phyloP scores from a whole-genome alignment of 441 rosid species.

The Croton setiger region DNA sequence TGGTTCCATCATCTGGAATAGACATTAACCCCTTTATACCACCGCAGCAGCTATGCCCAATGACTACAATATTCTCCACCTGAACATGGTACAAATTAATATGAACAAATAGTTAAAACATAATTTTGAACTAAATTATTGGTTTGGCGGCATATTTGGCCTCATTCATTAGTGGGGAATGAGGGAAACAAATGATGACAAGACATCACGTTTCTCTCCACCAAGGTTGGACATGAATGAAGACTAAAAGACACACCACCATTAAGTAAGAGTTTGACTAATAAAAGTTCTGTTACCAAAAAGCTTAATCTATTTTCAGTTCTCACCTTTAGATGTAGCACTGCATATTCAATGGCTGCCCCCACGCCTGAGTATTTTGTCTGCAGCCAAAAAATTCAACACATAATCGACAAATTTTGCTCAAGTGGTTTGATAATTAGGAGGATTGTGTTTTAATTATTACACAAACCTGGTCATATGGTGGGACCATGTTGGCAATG shows the following conservation, averaged over 20 bases:
- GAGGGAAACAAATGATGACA: slow-evolving; percentile 14
- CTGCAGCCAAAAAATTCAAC: slow-evolving; percentile 35
- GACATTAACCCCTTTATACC: slow-evolving; percentile 94
- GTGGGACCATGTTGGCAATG: slow-evolving; percentile 97
- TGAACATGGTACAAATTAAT: slow-evolving; percentile 14
- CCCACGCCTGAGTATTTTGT: slow-evolving; percentile 77
- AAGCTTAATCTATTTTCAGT: no score
- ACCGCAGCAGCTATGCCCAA: slow-evolving; percentile 95
- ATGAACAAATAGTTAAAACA: no score
- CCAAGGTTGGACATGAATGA: background rate
- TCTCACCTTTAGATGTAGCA: slow-evolving; percentile 77
- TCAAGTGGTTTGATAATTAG: background rate
- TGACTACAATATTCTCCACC: slow-evolving; percentile 88
- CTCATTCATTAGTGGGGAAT: background rate
- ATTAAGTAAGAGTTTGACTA: background rate
- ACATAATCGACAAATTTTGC: background rate
- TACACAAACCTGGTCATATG: slow-evolving; percentile 57
- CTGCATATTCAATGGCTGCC: slow-evolving; percentile 97
- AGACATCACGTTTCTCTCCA: slow-evolving; percentile 19
- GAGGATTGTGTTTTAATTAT: background rate
- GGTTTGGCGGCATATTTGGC: background rate
- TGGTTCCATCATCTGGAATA: slow-evolving; percentile 66
- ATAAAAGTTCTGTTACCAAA: no score
- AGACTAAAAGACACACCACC: background rate
- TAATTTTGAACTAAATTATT: no score